Conservation (phyloP, 2,329 filamentous ascomycete genomes). For the Aquanectria penicillioides region DNA sequence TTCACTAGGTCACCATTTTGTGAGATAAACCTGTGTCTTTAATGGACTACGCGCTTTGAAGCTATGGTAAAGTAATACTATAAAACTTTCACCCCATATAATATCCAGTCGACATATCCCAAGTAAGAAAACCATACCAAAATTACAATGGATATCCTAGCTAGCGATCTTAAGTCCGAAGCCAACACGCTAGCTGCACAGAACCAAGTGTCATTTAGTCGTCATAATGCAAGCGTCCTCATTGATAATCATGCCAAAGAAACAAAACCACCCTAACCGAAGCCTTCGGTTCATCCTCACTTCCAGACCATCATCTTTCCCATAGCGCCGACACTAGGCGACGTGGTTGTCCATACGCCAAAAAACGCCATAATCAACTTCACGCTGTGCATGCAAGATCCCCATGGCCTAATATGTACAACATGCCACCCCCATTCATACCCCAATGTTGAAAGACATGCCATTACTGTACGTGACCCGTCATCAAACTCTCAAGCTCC, state of each 20-base stretch:
- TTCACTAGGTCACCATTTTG: too few species aligned
- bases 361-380: conserved; percentile 7
- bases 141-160: too few species aligned
- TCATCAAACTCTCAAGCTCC: conserved; percentile 75
- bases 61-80: too few species aligned
- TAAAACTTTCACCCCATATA: too few species aligned
- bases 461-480: conserved; percentile 55
- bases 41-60: too few species aligned
- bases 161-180: too few species aligned
- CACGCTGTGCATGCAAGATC: conserved; percentile 3
- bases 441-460: background rate
- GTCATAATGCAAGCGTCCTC: conserved; percentile 13
- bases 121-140: too few species aligned
- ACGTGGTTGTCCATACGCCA: conserved; percentile 7
- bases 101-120: too few species aligned
- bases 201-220: conserved; percentile 4
- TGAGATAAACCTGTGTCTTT: too few species aligned
- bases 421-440: too few species aligned
- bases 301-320: background rate
- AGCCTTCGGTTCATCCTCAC: background rate
- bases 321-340: background rate
- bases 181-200: background rate
- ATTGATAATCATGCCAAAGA: conserved; percentile 11
- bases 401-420: conserved; percentile 11
- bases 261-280: conserved; percentile 6